Evolutionary conservation across 2,329 filamentous ascomycete species (phyloP).

Genomic region (Fusarium abutilonis): DNA sequence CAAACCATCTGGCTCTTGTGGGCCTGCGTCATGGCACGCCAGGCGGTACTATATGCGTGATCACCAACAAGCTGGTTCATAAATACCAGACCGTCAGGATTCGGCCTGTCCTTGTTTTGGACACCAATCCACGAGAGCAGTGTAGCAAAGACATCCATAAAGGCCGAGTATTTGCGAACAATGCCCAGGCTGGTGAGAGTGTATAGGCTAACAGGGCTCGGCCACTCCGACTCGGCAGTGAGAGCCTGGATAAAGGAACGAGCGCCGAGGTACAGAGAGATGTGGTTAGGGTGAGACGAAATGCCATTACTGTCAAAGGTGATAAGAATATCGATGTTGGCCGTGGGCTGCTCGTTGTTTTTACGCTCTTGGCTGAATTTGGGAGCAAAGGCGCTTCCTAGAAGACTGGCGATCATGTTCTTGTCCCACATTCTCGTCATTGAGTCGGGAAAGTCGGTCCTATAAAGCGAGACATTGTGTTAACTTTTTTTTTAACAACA

Average conservation of each 20-base stretch:
- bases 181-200: conserved; percentile 79
- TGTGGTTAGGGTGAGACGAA: conserved; percentile 92
- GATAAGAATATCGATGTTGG: conserved; percentile 80
- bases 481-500: neutral
- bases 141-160: conserved; percentile 80
- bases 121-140: conserved; percentile 58
- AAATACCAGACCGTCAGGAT: conserved; percentile 72
- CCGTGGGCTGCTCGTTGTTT: conserved; percentile 52
- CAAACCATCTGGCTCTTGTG: conserved; percentile 98
- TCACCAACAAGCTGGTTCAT: conserved; percentile 74
- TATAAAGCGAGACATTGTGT: conserved; percentile 16
- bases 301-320: conserved; percentile 89
- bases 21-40: conserved; percentile 86
- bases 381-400: conserved; percentile 79
- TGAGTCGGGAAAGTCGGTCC: conserved; percentile 81
- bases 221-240: conserved; percentile 70
- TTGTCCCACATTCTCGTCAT: conserved; percentile 84
- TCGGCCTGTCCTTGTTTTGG: conserved; percentile 48
- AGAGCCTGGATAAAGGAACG: conserved; percentile 75
- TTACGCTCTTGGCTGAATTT: conserved; percentile 57
- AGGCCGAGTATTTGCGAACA: conserved; percentile 80
- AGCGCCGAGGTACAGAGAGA: conserved; percentile 85
- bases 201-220: conserved; percentile 83
- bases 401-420: conserved; percentile 72
- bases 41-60: conserved; percentile 66